Conservation (phyloP, 2,329 filamentous ascomycete genomes). For the Madurella fahalii region DNA sequence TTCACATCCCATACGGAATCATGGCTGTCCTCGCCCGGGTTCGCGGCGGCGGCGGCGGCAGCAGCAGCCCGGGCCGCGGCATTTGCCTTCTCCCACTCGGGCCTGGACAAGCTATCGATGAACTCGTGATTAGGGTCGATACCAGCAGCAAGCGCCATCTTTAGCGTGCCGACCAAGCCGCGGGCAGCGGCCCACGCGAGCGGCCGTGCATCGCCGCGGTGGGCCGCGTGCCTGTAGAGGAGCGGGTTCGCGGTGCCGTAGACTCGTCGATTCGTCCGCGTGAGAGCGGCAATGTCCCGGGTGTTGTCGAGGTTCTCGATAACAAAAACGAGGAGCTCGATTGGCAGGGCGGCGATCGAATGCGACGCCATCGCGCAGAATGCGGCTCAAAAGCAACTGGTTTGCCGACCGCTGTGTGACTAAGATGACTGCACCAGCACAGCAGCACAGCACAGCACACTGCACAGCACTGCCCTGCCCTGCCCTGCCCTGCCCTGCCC, state of each 20-base stretch:
- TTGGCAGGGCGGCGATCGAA: conserved; percentile 23
- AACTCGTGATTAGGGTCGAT: conserved; percentile 25
- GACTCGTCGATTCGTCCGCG: conserved; percentile 22
- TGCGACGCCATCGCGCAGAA: conserved; percentile 1
- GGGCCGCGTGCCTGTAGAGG: conserved; percentile 27
- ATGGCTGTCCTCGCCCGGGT: not conserved
- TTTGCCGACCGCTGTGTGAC: too few relatives aligned
- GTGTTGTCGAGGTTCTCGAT: conserved; percentile 23
- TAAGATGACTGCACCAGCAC: too few relatives aligned
- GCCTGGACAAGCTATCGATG: conserved; percentile 11
- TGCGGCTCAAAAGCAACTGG: not conserved
- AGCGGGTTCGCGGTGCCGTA: conserved; percentile 22
- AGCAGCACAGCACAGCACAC: too few relatives aligned
- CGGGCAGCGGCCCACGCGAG: conserved; percentile 27
- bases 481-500: too few relatives aligned
- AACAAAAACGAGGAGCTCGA: conserved; percentile 28
- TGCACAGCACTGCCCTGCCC: too few relatives aligned
- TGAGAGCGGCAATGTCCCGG: conserved; percentile 26
- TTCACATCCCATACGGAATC: conserved; percentile 2
- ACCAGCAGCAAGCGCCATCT: conserved; percentile 25
- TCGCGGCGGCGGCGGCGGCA: not conserved
- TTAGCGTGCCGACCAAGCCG: conserved; percentile 25
- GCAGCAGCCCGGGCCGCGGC: conserved; percentile 5
- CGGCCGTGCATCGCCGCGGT: conserved; percentile 17
- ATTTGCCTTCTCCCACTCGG: conserved; percentile 15